Evolutionary conservation across 257 asterid genomes (phyloP), one percentile per base, ranked within the genome.

Genomic region (Leonotis leonurus): DNA sequence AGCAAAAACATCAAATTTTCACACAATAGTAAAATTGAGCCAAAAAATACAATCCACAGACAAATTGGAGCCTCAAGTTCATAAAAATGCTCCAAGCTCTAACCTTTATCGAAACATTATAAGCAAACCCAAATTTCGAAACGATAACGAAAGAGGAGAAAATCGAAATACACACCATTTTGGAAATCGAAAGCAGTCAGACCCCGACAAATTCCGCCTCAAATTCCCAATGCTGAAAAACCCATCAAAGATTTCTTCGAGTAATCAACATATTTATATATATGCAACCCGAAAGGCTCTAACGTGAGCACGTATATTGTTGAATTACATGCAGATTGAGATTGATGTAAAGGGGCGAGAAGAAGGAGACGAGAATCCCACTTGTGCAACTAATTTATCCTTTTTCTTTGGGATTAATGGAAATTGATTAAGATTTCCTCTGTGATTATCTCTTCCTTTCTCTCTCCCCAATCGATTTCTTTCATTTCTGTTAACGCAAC

Each of bases 291-390:
- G 41, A 52, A 59, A 58, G 26, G 35, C 44, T 11, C 21, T 33
- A 2, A 6, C n/a, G n/a, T n/a, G n/a, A n/a, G n/a, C 20, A 65
- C 62, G 67, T 66, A 22, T 30, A 54, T 32, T 57, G 44, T 25
- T n/a, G n/a, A n/a, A 71, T 64, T 70, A 49, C 75, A 70, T 70
- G 75, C 75, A 70, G 75, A 62, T 53, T 24, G 74, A 59, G n/a
- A n/a, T 54, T 27, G 57, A 50, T 36, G 35, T 72, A 68, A 54
- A 68, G 54, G 72, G 62, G 56, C 40, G 56, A 46, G 70, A 77
- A 70, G 78, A 40, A 61, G 67, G 62, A 48, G 7, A 33, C 5
- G 39, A 57, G 54, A 62, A 73, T 49, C 71, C 67, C 76, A 70
- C 63, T 63, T 59, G 22, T 53, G 69, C 73, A 44, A 60, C 65